Evolutionary conservation across 768 basidiomycete genomes (phyloP).

Genomic region (Chlorophyllum brunneum): DNA sequence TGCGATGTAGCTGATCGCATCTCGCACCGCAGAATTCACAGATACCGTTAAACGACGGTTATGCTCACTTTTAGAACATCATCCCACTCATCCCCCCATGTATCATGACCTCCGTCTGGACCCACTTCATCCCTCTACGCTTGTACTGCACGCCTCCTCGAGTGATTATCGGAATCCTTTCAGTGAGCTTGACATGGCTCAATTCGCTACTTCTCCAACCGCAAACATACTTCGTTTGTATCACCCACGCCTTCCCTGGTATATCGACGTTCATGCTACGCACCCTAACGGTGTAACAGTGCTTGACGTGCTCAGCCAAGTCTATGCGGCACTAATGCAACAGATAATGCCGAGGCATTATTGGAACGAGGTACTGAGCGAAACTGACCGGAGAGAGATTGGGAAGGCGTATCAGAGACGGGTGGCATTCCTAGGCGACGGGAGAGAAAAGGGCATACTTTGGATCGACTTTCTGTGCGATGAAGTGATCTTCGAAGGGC

Average conservation of each 20-base stretch:
- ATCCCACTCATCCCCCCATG: constrained; percentile 31
- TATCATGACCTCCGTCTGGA: constrained; percentile 48
- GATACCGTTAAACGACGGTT: constrained; percentile 28
- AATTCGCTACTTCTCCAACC: constrained; percentile 14
- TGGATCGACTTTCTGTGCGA: constrained; percentile 60
- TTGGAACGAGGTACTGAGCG: constrained; percentile 14
- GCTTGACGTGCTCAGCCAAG: constrained; percentile 10
- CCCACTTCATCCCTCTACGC: constrained; percentile 22
- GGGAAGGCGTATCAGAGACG: constrained; percentile 24
- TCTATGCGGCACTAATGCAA: constrained; percentile 5
- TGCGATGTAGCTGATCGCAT: neutral
- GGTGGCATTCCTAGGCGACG: constrained; percentile 22
- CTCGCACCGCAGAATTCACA: constrained; percentile 17
- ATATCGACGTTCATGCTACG: constrained; percentile 11
- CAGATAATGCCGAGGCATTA: constrained; percentile 13
- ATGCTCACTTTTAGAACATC: constrained; percentile 26
- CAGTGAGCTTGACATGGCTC: constrained; percentile 12
- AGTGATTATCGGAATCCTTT: constrained; percentile 29
- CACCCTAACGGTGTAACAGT: constrained; percentile 13
- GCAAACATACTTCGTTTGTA: constrained; percentile 11
- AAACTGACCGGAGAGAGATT: constrained; percentile 13
- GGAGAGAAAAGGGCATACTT: constrained; percentile 42
- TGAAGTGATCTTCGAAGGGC: constrained; percentile 48
- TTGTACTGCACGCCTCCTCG: constrained; percentile 37
- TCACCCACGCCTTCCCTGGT: constrained; percentile 17